These are phyloP conservation scores for Talaromyces funiculosus DNA, from an alignment of 2,329 filamentous ascomycete species.

Conservation along the genomic window DNA sequence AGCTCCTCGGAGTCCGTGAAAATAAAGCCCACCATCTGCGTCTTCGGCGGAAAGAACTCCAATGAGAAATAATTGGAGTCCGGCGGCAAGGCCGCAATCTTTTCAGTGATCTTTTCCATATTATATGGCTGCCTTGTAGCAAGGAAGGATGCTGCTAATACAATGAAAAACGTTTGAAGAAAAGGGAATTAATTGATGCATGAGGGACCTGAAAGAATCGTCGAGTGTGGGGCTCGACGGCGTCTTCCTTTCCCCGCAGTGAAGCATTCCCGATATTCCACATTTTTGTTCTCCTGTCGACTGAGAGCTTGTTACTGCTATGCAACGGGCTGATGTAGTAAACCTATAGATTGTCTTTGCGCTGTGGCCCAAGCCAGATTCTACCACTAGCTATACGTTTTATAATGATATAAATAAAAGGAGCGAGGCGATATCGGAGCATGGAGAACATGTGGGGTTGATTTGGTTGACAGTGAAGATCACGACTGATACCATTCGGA, in stretches of 20 bases:
- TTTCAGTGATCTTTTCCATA: slow-evolving; percentile 90
- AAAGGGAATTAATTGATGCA: background rate
- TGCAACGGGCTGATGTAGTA: background rate
- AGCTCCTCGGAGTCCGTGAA: background rate
- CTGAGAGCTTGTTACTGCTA: background rate
- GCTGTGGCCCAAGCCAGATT: background rate
- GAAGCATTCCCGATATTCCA: background rate
- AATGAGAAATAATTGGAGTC: slow-evolving; percentile 86
- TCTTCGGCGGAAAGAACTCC: slow-evolving; percentile 99
- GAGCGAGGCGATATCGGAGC: background rate
- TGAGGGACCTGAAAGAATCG: slow-evolving; percentile 3
- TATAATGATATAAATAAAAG: too few relatives aligned
- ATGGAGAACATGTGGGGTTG: slow-evolving; percentile 5
- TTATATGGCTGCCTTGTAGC: background rate
- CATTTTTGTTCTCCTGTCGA: background rate
- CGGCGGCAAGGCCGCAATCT: slow-evolving; percentile 82
- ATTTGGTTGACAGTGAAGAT: background rate
- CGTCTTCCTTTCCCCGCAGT: slow-evolving; percentile 2
- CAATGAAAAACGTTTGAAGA: background rate
- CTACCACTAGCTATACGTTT: background rate
- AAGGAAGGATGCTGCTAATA: background rate
- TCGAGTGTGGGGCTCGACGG: background rate
- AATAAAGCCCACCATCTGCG: slow-evolving; percentile 60
- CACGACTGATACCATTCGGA: background rate
- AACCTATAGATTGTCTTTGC: background rate